phyloP scores from a whole-genome alignment of 2,329 filamentous ascomycete species.

The Ascocoryne sarcoides region DNA sequence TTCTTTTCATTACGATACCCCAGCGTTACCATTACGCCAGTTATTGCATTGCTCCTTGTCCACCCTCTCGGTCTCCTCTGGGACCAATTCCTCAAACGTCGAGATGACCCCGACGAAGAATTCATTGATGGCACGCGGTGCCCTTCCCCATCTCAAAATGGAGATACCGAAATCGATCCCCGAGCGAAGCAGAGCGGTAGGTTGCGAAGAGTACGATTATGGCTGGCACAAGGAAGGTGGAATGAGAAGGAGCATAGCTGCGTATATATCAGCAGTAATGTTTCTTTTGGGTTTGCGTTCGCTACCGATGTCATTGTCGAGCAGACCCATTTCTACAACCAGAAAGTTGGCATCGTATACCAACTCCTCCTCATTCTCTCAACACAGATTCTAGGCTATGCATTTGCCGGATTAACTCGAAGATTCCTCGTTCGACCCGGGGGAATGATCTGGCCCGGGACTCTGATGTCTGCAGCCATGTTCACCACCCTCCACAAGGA shows the following conservation, averaged over 20 bases:
- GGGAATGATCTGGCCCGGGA: constrained; percentile 88
- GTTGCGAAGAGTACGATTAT: constrained; percentile 47
- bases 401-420: constrained; percentile 73
- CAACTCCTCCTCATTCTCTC: constrained; percentile 77
- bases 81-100: constrained; percentile 61
- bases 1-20: constrained; percentile 89
- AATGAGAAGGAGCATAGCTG: constrained; percentile 86
- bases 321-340: constrained; percentile 82
- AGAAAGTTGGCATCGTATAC: constrained; percentile 67
- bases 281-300: constrained; percentile 83
- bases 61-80: constrained; percentile 76
- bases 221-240: constrained; percentile 74
- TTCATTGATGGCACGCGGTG: constrained; percentile 44
- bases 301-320: constrained; percentile 86
- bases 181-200: constrained; percentile 12
- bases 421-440: constrained; percentile 76
- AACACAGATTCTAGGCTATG: constrained; percentile 79
- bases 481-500: constrained; percentile 79
- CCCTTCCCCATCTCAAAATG: constrained; percentile 19
- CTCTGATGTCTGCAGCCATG: constrained; percentile 82
- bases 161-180: constrained; percentile 19
- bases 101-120: constrained; percentile 43
- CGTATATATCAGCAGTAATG: constrained; percentile 83
- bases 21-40: constrained; percentile 79
- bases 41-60: constrained; percentile 77